phyloP scores from a whole-genome alignment of 1,139 yeast genomes.

The Yamadazyma songkhlaensis region DNA sequence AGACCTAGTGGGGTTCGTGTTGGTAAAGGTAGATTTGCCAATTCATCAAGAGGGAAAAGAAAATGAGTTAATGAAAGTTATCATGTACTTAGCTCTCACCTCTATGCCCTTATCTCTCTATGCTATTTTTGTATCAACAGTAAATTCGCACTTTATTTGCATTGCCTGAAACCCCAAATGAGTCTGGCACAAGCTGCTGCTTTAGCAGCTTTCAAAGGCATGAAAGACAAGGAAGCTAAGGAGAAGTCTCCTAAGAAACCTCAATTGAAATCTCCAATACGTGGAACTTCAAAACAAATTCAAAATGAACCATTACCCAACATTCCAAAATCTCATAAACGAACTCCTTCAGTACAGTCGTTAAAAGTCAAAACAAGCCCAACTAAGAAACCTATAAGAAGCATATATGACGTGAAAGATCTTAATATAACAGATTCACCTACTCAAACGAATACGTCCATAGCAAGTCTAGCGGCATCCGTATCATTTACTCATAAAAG shows the following conservation, averaged over 20 bases:
- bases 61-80: constrained; percentile 4
- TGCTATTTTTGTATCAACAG: too few relatives aligned
- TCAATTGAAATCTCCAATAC: not conserved
- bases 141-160: not conserved
- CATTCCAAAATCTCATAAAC: constrained; percentile 9
- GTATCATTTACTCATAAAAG: constrained; percentile 1
- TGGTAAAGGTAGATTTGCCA: constrained; percentile 80
- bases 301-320: constrained; percentile 7
- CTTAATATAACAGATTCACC: not conserved
- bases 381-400: constrained; percentile 1
- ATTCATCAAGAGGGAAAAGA: constrained; percentile 41
- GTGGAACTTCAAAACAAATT: not conserved
- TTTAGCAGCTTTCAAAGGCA: constrained; percentile 29
- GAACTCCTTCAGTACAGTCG: constrained; percentile 8
- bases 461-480: not conserved
- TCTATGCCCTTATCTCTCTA: not conserved
- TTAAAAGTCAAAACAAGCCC: constrained; percentile 9
- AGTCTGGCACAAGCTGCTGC: constrained; percentile 34
- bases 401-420: constrained; percentile 8
- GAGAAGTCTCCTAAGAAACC: not conserved
- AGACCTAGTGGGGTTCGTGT: constrained; percentile 72
- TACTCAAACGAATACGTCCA: not conserved
- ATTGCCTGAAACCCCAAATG: not conserved
- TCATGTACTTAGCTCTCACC: not conserved
- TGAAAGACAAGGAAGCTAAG: constrained; percentile 6